phyloP scores from a whole-genome alignment of 441 rosid genomes.

The Gossypium armourianum region DNA sequence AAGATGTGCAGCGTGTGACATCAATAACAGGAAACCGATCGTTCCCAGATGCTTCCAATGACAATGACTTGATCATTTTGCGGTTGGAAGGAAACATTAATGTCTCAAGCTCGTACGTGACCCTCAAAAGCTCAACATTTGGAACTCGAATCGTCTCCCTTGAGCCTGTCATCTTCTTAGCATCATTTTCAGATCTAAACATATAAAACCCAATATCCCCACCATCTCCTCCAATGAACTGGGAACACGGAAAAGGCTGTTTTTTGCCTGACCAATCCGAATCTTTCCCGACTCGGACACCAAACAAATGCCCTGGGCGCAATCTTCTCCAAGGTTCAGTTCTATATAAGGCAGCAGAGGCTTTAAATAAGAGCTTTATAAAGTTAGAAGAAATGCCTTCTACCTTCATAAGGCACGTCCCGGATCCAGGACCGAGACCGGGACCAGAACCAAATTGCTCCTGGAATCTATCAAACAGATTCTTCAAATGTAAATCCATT shows the following conservation, averaged over 20 bases:
- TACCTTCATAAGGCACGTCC: conserved; percentile 44
- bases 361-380: conserved; percentile 39
- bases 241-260: conserved; percentile 51
- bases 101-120: conserved; percentile 40
- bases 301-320: conserved; percentile 47
- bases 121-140: conserved; percentile 51
- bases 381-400: conserved; percentile 49
- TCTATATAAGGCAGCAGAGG: conserved; percentile 57
- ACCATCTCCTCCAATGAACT: conserved; percentile 64
- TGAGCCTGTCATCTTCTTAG: conserved; percentile 47
- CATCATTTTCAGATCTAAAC: conserved; percentile 45
- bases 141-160: conserved; percentile 47
- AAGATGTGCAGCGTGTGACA: conserved; percentile 37
- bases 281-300: conserved; percentile 54
- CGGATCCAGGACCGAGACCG: conserved; percentile 75
- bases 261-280: conserved; percentile 59
- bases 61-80: conserved; percentile 48
- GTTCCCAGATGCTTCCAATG: conserved; percentile 42
- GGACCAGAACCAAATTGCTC: conserved; percentile 73
- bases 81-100: conserved; percentile 48
- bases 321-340: conserved; percentile 63
- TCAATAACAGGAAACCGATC: conserved; percentile 55
- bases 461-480: conserved; percentile 47
- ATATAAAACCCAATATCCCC: conserved; percentile 53
- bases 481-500: conserved; percentile 71